These are phyloP conservation scores for Dendrobium huoshanense DNA, from an alignment of 106 monocot genomes.

Conservation along the genomic window DNA sequence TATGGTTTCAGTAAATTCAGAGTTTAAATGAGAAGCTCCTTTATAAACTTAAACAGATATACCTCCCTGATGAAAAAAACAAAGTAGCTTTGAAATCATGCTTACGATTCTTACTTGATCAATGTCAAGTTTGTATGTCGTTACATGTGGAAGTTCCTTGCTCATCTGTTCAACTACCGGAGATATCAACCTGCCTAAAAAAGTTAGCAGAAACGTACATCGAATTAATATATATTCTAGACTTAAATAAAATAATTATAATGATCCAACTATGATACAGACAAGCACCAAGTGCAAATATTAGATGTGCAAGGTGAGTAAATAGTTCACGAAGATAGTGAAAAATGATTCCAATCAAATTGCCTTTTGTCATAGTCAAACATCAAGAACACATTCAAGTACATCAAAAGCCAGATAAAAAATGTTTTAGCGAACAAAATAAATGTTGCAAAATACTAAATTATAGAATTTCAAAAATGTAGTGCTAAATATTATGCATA, in stretches of 20 bases:
- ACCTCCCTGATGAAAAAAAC: neutral
- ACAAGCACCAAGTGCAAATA: neutral
- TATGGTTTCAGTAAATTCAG: neutral
- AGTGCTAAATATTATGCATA: neutral
- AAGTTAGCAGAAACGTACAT: neutral
- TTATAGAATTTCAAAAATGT: neutral
- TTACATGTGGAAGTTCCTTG: constrained; percentile 51
- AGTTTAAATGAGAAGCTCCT: neutral
- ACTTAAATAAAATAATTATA: neutral
- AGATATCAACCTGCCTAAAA: constrained; percentile 46
- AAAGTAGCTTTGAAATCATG: neutral
- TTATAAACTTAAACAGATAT: neutral
- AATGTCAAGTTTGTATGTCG: constrained; percentile 66
- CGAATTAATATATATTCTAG: neutral
- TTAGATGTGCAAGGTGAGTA: neutral
- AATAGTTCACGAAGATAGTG: neutral
- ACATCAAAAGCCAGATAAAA: neutral
- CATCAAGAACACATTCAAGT: neutral
- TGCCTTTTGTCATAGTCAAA: neutral
- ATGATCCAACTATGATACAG: neutral
- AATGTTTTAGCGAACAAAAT: neutral
- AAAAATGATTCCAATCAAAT: neutral
- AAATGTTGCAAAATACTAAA: neutral
- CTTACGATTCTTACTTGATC: constrained; percentile 37
- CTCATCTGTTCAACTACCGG: constrained; percentile 55